These are phyloP conservation scores for Heliamphora exappendiculata DNA, from an alignment of 148 eudicot species.

Conservation along the genomic window DNA sequence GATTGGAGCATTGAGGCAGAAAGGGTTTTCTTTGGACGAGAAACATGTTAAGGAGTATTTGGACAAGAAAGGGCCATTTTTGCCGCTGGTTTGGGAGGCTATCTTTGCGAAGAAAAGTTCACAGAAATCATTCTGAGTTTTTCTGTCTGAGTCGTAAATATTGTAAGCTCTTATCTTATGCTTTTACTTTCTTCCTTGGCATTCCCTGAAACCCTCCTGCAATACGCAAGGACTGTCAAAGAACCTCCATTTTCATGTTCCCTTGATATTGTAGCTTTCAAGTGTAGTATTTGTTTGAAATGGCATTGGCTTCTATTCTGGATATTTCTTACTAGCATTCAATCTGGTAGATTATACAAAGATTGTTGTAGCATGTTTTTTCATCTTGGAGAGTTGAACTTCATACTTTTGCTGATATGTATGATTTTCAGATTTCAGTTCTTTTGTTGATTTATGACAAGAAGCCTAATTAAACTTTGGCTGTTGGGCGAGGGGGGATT, in stretches of 20 bases:
- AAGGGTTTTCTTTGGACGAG: slow-evolving; percentile 62
- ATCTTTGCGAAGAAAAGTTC: slow-evolving; percentile 55
- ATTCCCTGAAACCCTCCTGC: not conserved
- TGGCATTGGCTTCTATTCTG: not conserved
- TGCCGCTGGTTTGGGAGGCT: slow-evolving; percentile 78
- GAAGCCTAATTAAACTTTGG: too few relatives aligned
- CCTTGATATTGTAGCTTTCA: not conserved
- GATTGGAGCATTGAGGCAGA: slow-evolving; percentile 42
- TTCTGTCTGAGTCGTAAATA: not conserved
- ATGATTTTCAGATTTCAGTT: not conserved
- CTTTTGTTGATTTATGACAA: slow-evolving; percentile 2
- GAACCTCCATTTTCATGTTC: not conserved
- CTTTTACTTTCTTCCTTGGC: slow-evolving; percentile 4
- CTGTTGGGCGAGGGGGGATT: too few relatives aligned
- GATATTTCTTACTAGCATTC: not conserved
- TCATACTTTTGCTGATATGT: too few relatives aligned
- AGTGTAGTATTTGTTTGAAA: not conserved
- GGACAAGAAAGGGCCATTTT: slow-evolving; percentile 64
- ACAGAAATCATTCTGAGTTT: slow-evolving; percentile 19
- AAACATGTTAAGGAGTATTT: slow-evolving; percentile 60
- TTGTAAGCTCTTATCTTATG: slow-evolving; percentile 11
- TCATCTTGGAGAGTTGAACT: not conserved
- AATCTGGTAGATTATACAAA: not conserved
- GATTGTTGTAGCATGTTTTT: not conserved
- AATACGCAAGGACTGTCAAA: not conserved